These are phyloP conservation scores for Alternaria brassicicola DNA, from an alignment of 2,329 filamentous ascomycete species.

Conservation along the genomic window DNA sequence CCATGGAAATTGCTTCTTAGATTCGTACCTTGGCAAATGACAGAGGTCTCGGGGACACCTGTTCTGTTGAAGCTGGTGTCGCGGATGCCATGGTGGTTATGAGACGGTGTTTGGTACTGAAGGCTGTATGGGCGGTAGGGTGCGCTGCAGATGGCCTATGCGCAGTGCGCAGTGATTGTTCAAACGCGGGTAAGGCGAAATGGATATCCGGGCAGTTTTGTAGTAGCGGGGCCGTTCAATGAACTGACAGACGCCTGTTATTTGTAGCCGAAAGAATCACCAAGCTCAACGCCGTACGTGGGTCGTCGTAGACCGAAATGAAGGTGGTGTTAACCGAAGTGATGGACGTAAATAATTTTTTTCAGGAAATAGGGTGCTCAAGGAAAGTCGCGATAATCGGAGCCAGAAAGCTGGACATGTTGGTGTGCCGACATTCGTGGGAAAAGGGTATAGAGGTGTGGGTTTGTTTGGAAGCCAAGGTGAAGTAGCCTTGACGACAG, in stretches of 20 bases:
- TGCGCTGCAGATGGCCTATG: conserved; percentile 2
- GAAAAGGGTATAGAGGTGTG: conserved; percentile 20
- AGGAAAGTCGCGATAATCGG: conserved; percentile 57
- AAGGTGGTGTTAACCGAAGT: conserved; percentile 37
- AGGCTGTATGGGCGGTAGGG: conserved; percentile 20
- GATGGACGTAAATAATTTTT: conserved; percentile 29
- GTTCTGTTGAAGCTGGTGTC: conserved; percentile 37
- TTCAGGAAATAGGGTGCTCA: conserved; percentile 58
- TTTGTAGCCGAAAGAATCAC: conserved; percentile 22
- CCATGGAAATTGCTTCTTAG: background rate
- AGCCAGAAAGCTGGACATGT: conserved; percentile 57
- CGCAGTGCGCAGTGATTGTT: conserved; percentile 7
- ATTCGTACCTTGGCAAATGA: conserved; percentile 76
- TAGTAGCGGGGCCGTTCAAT: conserved; percentile 1
- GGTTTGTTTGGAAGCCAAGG: conserved; percentile 19
- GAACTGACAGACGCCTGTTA: background rate
- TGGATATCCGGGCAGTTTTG: background rate
- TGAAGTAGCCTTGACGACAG: conserved; percentile 23
- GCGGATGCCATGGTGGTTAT: conserved; percentile 43
- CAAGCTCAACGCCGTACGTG: conserved; percentile 33
- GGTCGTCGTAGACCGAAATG: conserved; percentile 33
- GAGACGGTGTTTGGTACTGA: conserved; percentile 1
- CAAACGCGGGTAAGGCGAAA: conserved; percentile 6
- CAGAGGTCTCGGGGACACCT: conserved; percentile 55
- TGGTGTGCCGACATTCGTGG: conserved; percentile 55